These are phyloP conservation scores for Elaphomyces granulatus DNA, from an alignment of 495 filamentous ascomycete species.

Conservation along the genomic window DNA sequence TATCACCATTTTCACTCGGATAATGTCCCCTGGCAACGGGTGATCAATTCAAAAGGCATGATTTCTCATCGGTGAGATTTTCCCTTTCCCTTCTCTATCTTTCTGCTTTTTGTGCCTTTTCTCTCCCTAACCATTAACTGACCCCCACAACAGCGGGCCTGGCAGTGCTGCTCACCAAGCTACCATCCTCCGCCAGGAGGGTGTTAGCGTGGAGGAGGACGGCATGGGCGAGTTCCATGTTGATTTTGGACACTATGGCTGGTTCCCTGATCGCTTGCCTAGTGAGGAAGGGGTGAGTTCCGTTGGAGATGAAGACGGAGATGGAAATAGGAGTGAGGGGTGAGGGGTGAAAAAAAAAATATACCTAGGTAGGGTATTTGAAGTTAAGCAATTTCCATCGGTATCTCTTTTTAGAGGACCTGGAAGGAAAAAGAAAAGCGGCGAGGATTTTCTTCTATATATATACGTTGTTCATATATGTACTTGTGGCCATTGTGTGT, in stretches of 20 bases:
- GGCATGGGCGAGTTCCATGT: constrained; percentile 58
- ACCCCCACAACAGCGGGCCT: constrained; percentile 37
- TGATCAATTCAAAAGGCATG: constrained; percentile 72
- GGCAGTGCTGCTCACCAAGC: constrained; percentile 58
- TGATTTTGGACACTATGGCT: constrained; percentile 52
- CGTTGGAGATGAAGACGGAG: not conserved
- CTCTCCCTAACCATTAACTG: constrained; percentile 3
- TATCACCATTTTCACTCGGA: constrained; percentile 44
- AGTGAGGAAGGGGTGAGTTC: constrained; percentile 18
- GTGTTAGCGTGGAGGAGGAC: constrained; percentile 48
- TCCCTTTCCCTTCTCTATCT: constrained; percentile 6
- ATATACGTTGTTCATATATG: no score
- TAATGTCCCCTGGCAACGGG: constrained; percentile 90
- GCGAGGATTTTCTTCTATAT: no score
- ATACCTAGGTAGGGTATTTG: no score
- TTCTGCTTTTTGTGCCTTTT: constrained; percentile 1
- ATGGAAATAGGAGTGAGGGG: no score
- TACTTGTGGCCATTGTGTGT: no score
- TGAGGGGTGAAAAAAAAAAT: no score
- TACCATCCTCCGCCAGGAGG: constrained; percentile 47
- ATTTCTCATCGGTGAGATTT: constrained; percentile 62
- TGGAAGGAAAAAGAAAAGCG: no score
- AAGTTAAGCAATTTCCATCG: no score
- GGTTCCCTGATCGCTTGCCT: constrained; percentile 48
- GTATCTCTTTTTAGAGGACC: no score